Percentiles rank a stretch among this genome's conserved stretches.
These are phyloP conservation scores for Kodamaea suecica DNA, from an alignment of 1,139 yeast species.

Conservation along the genomic window DNA sequence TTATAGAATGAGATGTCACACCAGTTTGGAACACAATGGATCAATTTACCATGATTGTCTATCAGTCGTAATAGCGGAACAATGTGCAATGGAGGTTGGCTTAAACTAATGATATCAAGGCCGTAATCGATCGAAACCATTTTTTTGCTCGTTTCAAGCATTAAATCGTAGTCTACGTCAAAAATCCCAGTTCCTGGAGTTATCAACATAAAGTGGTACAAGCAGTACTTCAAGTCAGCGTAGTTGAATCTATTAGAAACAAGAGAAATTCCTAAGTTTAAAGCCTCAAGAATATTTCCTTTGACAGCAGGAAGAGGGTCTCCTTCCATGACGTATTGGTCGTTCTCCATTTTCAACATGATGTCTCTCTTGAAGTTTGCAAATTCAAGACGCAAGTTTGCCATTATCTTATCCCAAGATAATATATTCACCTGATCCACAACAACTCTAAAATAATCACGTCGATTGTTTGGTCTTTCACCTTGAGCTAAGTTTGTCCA, in stretches of 20 bases:
- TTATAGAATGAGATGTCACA: constrained; percentile 88
- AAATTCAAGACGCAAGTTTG: constrained; percentile 78
- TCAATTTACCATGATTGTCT: constrained; percentile 46
- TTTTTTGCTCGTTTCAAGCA: constrained; percentile 72
- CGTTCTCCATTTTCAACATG: constrained; percentile 48
- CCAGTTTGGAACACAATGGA: constrained; percentile 91
- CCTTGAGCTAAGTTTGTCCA: constrained; percentile 63
- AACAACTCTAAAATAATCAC: constrained; percentile 87
- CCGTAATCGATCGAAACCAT: constrained; percentile 79
- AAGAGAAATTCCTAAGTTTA: constrained; percentile 76
- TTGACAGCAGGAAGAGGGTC: constrained; percentile 75
- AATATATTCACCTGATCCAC: constrained; percentile 90
- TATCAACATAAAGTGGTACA: constrained; percentile 77
- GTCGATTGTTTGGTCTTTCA: constrained; percentile 63
- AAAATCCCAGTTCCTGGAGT: constrained; percentile 93
- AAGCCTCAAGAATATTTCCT: constrained; percentile 84
- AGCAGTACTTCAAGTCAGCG: constrained; percentile 83
- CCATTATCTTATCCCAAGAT: constrained; percentile 91
- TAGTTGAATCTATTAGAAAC: constrained; percentile 80
- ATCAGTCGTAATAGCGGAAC: constrained; percentile 80
- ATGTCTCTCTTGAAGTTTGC: constrained; percentile 75
- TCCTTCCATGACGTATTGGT: constrained; percentile 45
- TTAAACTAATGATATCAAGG: constrained; percentile 81
- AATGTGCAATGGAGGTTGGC: constrained; percentile 88
- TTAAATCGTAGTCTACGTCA: constrained; percentile 82